phyloP scores from a whole-genome alignment of 1,284 basidiomycete genomes.

The Apiotrichum mycotoxinovorans region DNA sequence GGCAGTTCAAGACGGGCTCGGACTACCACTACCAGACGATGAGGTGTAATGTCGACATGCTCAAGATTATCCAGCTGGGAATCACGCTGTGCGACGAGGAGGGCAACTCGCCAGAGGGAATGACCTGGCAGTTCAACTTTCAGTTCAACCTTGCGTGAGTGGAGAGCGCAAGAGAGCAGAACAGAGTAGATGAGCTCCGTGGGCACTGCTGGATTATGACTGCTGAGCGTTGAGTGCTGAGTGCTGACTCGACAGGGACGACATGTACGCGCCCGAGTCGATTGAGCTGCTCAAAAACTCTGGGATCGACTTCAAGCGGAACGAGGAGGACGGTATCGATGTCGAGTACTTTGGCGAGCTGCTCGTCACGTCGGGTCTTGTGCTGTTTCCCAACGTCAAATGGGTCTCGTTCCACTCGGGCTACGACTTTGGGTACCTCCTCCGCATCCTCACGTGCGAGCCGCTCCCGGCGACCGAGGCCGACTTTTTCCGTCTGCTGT shows the following conservation, averaged over 20 bases:
- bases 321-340: slow-evolving; percentile 86
- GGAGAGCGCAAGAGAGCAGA: background rate
- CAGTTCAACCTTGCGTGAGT: slow-evolving; percentile 81
- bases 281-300: slow-evolving; percentile 92
- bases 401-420: slow-evolving; percentile 99
- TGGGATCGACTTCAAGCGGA: slow-evolving; percentile 91
- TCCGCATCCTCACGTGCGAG: slow-evolving; percentile 86
- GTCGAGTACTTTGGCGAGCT: slow-evolving; percentile 96
- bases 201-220: too few species aligned
- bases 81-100: slow-evolving; percentile 91
- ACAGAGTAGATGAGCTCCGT: background rate
- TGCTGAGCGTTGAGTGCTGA: too few species aligned
- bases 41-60: slow-evolving; percentile 96
- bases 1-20: slow-evolving; percentile 90
- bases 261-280: slow-evolving; percentile 98
- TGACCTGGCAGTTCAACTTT: slow-evolving; percentile 99
- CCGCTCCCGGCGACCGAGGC: slow-evolving; percentile 86
- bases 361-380: slow-evolving; percentile 92
- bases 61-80: slow-evolving; percentile 97
- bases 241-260: slow-evolving; percentile 59
- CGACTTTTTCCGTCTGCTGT: slow-evolving; percentile 82
- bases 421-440: slow-evolving; percentile 98
- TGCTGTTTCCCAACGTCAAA: slow-evolving; percentile 80
- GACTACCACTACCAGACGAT: slow-evolving; percentile 99
- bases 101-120: slow-evolving; percentile 82